Evolutionary conservation across 352 stramenopile genomes (phyloP).

Genomic region (Globisporangium emineosum): DNA sequence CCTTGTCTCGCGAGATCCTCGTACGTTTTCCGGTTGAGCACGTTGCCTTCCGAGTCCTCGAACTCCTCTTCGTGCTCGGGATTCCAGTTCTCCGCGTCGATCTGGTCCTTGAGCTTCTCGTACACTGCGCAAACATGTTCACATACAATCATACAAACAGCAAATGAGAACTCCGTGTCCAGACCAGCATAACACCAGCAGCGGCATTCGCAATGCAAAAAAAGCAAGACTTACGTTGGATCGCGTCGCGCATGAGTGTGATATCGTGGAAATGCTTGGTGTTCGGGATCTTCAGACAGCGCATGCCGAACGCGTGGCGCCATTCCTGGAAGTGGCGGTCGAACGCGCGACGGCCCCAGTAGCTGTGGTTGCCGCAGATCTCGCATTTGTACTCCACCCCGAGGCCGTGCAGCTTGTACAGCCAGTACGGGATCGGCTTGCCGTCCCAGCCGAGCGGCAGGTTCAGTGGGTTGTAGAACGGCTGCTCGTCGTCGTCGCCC

Average conservation of each 20-base stretch:
- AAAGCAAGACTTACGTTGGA: constrained; percentile 50
- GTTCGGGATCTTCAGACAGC: constrained; percentile 98
- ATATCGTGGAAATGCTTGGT: constrained; percentile 99
- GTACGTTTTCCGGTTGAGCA: constrained; percentile 97
- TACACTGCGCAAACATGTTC: constrained; percentile 84
- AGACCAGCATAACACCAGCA: constrained; percentile 4
- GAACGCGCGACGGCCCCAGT: constrained; percentile 95
- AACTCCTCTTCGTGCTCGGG: constrained; percentile 96
- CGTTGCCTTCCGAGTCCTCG: constrained; percentile 98
- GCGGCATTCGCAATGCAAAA: neutral
- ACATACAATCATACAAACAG: constrained; percentile 10
- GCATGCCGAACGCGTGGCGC: constrained; percentile 98
- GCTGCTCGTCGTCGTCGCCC: constrained; percentile 93
- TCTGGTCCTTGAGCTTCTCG: constrained; percentile 93
- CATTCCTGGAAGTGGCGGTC: constrained; percentile 98
- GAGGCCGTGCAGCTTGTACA: constrained; percentile 99
- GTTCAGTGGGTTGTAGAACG: constrained; percentile 99
- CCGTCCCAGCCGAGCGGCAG: constrained; percentile 98
- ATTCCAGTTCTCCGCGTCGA: constrained; percentile 94
- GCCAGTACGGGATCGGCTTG: constrained; percentile 99
- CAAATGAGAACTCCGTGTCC: neutral
- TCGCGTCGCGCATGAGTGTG: constrained; percentile 96
- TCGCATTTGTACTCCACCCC: constrained; percentile 99
- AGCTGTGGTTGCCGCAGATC: constrained; percentile 99
- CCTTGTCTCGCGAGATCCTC: constrained; percentile 97